phyloP scores from a whole-genome alignment of 2,329 filamentous ascomycete genomes.

The Penicillium italicum region DNA sequence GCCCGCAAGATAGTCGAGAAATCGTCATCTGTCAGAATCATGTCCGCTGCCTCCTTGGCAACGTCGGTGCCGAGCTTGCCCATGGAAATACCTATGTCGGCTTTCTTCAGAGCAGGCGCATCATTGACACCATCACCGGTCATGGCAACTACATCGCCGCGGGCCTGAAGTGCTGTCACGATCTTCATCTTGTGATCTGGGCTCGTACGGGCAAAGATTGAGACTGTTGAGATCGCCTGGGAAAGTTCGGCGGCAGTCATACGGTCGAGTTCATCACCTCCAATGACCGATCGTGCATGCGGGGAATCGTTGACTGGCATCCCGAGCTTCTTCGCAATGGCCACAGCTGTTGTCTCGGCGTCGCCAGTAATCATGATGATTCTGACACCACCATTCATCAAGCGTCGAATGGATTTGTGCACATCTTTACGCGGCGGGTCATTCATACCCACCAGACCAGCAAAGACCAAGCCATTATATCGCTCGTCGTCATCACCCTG shows the following conservation, averaged over 20 bases:
- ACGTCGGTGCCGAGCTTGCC: slow-evolving; percentile 92
- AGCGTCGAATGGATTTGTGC: slow-evolving; percentile 76
- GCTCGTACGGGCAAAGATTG: slow-evolving; percentile 92
- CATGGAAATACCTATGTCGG: slow-evolving; percentile 98
- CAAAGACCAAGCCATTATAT: slow-evolving; percentile 82
- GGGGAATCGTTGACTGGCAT: slow-evolving; percentile 70
- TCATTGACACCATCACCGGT: slow-evolving; percentile 98
- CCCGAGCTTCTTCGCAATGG: slow-evolving; percentile 90
- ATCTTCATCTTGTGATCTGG: slow-evolving; percentile 99
- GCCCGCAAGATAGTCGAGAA: slow-evolving; percentile 88
- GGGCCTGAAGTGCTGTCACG: slow-evolving; percentile 80
- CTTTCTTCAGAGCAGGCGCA: slow-evolving; percentile 91
- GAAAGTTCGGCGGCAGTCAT: slow-evolving; percentile 85
- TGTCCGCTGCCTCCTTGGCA: slow-evolving; percentile 88
- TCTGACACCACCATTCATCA: slow-evolving; percentile 92
- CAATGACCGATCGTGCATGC: slow-evolving; percentile 63
- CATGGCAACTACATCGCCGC: slow-evolving; percentile 97
- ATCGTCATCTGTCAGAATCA: slow-evolving; percentile 84
- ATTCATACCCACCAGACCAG: slow-evolving; percentile 93
- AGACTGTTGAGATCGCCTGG: slow-evolving; percentile 79
- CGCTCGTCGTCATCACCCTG: slow-evolving; percentile 61
- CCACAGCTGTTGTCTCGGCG: slow-evolving; percentile 87
- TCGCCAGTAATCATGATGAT: slow-evolving; percentile 99
- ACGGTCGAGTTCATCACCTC: slow-evolving; percentile 85
- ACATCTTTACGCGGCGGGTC: slow-evolving; percentile 91